phyloP scores from a whole-genome alignment of 2,329 filamentous ascomycete genomes.

The Neonectria coccinea region DNA sequence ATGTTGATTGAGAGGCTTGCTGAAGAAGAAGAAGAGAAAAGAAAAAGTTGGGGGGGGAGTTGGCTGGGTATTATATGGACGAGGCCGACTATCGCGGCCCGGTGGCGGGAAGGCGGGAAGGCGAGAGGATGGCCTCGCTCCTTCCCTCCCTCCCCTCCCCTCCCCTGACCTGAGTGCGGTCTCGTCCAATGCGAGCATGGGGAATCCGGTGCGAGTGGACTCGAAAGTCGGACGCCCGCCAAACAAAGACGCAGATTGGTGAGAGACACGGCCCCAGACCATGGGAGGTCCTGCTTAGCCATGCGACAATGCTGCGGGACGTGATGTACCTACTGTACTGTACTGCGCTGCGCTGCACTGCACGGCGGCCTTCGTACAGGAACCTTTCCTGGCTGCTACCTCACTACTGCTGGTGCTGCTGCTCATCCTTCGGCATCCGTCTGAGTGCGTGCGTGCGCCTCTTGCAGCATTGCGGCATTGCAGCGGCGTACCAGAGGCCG shows the following conservation, averaged over 20 bases:
- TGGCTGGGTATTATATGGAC: constrained; percentile 48
- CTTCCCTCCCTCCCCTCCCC: not conserved
- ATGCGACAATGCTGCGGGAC: not conserved
- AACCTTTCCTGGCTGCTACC: constrained; percentile 15
- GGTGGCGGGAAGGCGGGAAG: constrained; percentile 13
- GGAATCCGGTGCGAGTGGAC: constrained; percentile 1
- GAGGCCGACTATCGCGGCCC: constrained; percentile 35
- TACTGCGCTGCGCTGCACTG: constrained; percentile 17
- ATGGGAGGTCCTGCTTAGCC: not conserved
- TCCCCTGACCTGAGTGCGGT: not conserved
- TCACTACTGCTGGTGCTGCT: not conserved
- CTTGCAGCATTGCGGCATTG: not conserved
- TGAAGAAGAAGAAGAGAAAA: constrained; percentile 65
- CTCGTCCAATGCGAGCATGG: not conserved
- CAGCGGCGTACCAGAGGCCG: not conserved
- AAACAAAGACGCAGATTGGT: constrained; percentile 1
- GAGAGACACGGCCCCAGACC: not conserved
- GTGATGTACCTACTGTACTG: constrained; percentile 2
- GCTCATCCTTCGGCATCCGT: not conserved
- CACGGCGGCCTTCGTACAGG: constrained; percentile 23
- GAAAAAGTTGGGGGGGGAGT: constrained; percentile 48
- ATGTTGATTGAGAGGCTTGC: constrained; percentile 72
- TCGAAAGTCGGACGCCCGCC: constrained; percentile 1
- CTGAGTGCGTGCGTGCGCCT: constrained; percentile 6
- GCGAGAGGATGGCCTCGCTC: not conserved